A percentile compares a stretch with the other conserved stretches of the same genome.
Conservation (phyloP, 768 basidiomycete species). For the Tephrocybe sp. region DNA sequence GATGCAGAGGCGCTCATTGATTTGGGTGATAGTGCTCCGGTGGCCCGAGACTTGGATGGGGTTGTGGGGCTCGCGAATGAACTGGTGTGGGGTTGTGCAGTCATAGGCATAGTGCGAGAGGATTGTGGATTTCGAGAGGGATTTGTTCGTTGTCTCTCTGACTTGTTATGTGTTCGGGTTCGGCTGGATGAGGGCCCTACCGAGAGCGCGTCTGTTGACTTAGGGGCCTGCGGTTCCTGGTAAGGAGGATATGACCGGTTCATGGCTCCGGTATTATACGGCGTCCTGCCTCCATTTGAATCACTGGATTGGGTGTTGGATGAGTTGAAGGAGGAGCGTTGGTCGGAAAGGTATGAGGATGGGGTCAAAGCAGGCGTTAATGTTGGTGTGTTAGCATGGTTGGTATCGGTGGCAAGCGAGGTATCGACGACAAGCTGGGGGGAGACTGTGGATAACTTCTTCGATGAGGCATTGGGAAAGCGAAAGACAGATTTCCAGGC, state of each 20-base stretch:
- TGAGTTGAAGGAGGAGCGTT: conserved; percentile 77
- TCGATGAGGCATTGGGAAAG: conserved; percentile 61
- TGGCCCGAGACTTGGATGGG: conserved; percentile 45
- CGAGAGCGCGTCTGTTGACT: conserved; percentile 41
- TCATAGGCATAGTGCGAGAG: conserved; percentile 28
- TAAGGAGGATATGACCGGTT: conserved; percentile 30
- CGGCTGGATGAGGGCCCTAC: conserved; percentile 28
- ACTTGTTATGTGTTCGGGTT: conserved; percentile 42
- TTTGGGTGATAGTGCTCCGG: conserved; percentile 63
- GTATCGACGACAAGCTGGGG: conserved; percentile 55
- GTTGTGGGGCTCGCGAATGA: conserved; percentile 42
- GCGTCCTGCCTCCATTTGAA: conserved; percentile 45
- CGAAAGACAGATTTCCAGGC: conserved; percentile 79
- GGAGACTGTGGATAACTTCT: conserved; percentile 47
- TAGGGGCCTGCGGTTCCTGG: conserved; percentile 27
- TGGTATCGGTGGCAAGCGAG: conserved; percentile 32
- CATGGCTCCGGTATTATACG: conserved; percentile 25
- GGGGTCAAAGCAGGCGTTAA: conserved; percentile 53
- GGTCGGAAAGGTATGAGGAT: conserved; percentile 55
- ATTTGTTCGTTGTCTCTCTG: conserved; percentile 40
- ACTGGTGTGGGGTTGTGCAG: conserved; percentile 46
- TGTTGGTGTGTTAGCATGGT: conserved; percentile 37
- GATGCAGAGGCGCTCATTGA: conserved; percentile 73
- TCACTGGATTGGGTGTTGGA: conserved; percentile 77
- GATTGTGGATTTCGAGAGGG: conserved; percentile 26